Evolutionary conservation across 192 early-diverging fungal genomes (phyloP).

Genomic region (Backusella sp.): DNA sequence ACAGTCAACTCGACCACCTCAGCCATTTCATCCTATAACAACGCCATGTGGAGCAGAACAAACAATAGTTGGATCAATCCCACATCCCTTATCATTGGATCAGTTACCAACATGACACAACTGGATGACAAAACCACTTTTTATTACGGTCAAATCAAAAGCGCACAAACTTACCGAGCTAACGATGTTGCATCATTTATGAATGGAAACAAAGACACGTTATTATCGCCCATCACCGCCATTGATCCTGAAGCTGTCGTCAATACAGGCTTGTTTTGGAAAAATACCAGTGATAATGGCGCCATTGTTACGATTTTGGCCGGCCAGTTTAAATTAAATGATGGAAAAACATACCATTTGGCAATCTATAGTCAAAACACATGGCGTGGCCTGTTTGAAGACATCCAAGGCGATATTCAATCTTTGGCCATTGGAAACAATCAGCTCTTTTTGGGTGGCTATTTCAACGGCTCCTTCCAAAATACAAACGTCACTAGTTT

Average conservation of each 20-base stretch:
- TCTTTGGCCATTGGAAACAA: conserved; percentile 43
- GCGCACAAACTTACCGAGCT: conserved; percentile 12
- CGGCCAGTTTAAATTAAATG: conserved; percentile 46
- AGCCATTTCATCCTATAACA: neutral
- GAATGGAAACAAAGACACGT: neutral
- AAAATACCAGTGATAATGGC: conserved; percentile 35
- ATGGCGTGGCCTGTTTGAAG: conserved; percentile 39
- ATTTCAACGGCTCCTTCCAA: conserved; percentile 34
- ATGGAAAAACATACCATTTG: conserved; percentile 39
- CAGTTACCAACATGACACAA: neutral
- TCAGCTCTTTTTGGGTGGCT: conserved; percentile 57
- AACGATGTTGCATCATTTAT: conserved; percentile 9
- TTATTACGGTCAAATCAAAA: conserved; percentile 22
- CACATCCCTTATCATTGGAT: neutral
- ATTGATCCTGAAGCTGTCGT: conserved; percentile 29
- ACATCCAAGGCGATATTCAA: conserved; percentile 48
- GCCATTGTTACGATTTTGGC: conserved; percentile 40
- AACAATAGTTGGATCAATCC: neutral
- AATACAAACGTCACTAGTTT: conserved; percentile 35
- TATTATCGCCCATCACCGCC: neutral
- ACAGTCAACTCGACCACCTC: neutral
- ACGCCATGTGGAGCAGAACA: neutral
- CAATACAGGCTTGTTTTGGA: conserved; percentile 54
- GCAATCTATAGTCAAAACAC: conserved; percentile 39
- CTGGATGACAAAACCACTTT: neutral